A percentile compares a stretch with the other conserved stretches of the same genome.
Conservation (phyloP, 768 basidiomycete genomes). For the Pisolithus orientalis region DNA sequence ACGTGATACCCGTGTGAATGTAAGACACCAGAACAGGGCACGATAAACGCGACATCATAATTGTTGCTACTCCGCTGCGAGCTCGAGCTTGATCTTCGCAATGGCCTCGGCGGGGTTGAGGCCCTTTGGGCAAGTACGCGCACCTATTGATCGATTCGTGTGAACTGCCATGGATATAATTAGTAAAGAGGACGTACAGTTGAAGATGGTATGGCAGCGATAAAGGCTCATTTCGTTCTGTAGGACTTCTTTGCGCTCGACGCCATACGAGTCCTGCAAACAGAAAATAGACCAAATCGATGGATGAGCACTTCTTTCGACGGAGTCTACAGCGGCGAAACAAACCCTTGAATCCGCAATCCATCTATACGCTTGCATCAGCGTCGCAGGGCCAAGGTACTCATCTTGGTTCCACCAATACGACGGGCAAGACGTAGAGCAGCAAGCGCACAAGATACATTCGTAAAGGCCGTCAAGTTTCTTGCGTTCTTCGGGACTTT, state of each 20-base stretch:
- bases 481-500: constrained; percentile 85
- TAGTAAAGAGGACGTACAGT: constrained; percentile 49
- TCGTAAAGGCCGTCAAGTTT: constrained; percentile 98
- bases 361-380: constrained; percentile 98
- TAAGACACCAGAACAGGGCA: too few species aligned
- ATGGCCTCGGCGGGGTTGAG: constrained; percentile 91
- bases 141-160: constrained; percentile 37
- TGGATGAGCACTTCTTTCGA: neutral
- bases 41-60: too few species aligned
- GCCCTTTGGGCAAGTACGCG: constrained; percentile 96
- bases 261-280: constrained; percentile 63
- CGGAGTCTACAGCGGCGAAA: neutral
- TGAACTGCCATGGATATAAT: neutral
- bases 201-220: constrained; percentile 98
- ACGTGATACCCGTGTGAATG: too few species aligned
- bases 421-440: constrained; percentile 94
- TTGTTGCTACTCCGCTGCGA: constrained; percentile 56
- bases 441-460: constrained; percentile 95
- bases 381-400: constrained; percentile 93
- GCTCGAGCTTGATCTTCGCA: constrained; percentile 88
- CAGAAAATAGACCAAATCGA: neutral
- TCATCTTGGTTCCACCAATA: constrained; percentile 99
- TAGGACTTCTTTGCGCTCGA: constrained; percentile 82
- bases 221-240: constrained; percentile 97
- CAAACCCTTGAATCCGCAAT: constrained; percentile 88